Evolutionary conservation across 495 filamentous ascomycete genomes (phyloP).

Genomic region (Penicillium atrosanguineum): DNA sequence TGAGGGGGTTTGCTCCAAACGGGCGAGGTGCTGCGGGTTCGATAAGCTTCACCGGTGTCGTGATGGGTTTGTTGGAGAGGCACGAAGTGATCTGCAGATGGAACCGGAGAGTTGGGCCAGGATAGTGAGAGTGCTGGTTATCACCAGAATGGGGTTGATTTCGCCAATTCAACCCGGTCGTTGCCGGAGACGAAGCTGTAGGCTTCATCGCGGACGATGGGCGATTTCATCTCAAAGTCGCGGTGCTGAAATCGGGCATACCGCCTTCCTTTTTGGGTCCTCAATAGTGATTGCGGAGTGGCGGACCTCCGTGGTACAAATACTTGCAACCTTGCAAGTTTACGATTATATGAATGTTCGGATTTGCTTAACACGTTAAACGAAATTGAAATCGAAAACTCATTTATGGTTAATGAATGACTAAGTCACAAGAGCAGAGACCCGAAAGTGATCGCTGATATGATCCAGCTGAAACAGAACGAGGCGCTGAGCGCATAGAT

Average conservation of each 20-base stretch:
- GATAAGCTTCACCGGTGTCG: not conserved
- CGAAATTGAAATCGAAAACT: not conserved
- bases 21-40: not conserved
- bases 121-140: not conserved
- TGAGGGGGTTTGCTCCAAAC: not conserved
- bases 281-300: not conserved
- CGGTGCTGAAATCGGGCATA: not conserved
- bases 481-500: slow-evolving; percentile 20
- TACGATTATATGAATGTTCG: not conserved
- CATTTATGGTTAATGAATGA: slow-evolving; percentile 7
- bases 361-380: not conserved
- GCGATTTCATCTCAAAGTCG: slow-evolving; percentile 1
- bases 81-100: not conserved
- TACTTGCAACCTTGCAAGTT: not conserved
- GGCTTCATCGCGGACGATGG: not conserved
- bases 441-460: slow-evolving; percentile 6
- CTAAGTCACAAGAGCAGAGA: slow-evolving; percentile 6
- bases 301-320: not conserved
- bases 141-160: not conserved
- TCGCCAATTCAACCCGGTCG: not conserved
- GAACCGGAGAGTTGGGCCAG: not conserved
- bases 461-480: slow-evolving; percentile 6
- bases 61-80: not conserved
- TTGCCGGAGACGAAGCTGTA: not conserved
- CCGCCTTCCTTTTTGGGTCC: slow-evolving; percentile 6